phyloP scores from a whole-genome alignment of 2,329 filamentous ascomycete species.

The Xylaria sp. region DNA sequence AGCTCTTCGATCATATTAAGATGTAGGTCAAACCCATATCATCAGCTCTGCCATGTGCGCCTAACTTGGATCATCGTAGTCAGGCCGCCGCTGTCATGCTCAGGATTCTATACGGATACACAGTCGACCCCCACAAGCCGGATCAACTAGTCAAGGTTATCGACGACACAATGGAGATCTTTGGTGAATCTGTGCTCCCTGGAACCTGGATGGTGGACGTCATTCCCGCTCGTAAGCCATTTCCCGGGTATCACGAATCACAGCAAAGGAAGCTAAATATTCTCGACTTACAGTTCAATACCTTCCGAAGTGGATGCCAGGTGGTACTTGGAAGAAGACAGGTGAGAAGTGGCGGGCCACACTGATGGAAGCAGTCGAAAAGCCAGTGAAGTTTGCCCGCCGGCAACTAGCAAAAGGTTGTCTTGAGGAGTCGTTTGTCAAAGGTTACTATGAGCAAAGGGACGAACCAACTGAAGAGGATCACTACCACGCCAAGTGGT shows the following conservation, averaged over 20 bases:
- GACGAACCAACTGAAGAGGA: slow-evolving; percentile 10
- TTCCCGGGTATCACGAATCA: not conserved
- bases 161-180: slow-evolving; percentile 20
- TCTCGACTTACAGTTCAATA: slow-evolving; percentile 18
- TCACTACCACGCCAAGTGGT: slow-evolving; percentile 2
- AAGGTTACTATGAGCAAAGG: slow-evolving; percentile 1
- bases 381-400: slow-evolving; percentile 24
- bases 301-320: slow-evolving; percentile 30
- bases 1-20: slow-evolving; percentile 9
- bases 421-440: slow-evolving; percentile 18
- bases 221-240: slow-evolving; percentile 23
- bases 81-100: slow-evolving; percentile 29
- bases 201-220: slow-evolving; percentile 29
- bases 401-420: slow-evolving; percentile 17
- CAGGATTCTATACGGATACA: slow-evolving; percentile 30
- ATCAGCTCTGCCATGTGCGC: not conserved
- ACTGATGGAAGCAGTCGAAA: slow-evolving; percentile 13
- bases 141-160: slow-evolving; percentile 26
- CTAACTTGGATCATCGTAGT: not conserved
- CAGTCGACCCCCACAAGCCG: slow-evolving; percentile 16
- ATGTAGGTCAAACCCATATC: slow-evolving; percentile 6
- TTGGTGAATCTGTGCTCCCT: slow-evolving; percentile 14
- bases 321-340: slow-evolving; percentile 24
- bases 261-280: not conserved
- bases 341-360: slow-evolving; percentile 14